Base-by-base conservation (phyloP, 352 stramenopile species). In the Globisporangium megalacanthum region DNA sequence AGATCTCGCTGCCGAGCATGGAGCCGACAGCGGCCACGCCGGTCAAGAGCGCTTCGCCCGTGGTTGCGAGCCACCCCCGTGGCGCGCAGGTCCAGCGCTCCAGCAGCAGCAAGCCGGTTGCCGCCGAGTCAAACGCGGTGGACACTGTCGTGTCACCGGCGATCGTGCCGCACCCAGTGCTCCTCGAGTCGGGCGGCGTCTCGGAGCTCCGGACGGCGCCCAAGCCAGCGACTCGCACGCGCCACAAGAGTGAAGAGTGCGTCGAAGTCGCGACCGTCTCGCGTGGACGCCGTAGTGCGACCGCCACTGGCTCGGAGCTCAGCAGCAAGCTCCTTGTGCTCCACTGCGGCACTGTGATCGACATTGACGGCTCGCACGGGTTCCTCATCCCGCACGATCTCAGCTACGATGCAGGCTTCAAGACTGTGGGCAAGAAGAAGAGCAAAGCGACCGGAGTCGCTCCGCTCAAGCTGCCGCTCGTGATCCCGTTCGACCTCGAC, bases 371-470 rank as follows among this genome's bases (percentile, higher is more conserved):
- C 37, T 77, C 77, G 39, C 80, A 83, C 35, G 80, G 80, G 33
- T 84, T 88, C 60, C 83, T 90, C 64, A 90, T 90, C 60, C 80
- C 77, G 56, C 80, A 90, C 69, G 74, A 81, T 54, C 52, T 86
- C 49, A 70, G 59, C n/a, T 60, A 73, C 41, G 63, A 77, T 37
- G 56, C 52, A 9, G 33, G 14, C 14, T 60, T 31, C 54, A 45
- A 47, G 68, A 58, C 39, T 54, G 53, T 29, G 6, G 49, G 49
- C 49, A 65, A 54, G 55, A 52, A 53, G 20, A 68, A 61, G 31
- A 54, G 22, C 41, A 61, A 49, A 20, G 20, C 42, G 13, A 48
- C 22, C 36, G 49, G 49, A 3, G 46, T 41, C 37, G 58, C 36
- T 15, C 61, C 70, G 60, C 54, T 68, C 31, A 80, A 78, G 59